phyloP scores from a whole-genome alignment of 108 stramenopile genomes.

The Aureococcus anophagefferens region DNA sequence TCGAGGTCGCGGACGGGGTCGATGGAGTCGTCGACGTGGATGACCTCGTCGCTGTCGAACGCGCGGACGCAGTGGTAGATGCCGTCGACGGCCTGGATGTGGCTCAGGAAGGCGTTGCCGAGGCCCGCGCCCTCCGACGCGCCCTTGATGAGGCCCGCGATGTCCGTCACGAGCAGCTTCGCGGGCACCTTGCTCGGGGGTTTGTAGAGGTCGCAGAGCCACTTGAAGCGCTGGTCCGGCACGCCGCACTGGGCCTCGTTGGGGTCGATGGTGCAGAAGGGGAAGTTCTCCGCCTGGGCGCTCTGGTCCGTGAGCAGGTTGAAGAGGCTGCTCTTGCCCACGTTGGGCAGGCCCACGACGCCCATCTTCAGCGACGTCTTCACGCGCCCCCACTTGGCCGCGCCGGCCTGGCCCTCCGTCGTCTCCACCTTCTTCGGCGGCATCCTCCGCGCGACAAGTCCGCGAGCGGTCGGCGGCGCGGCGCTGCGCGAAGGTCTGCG shows the following conservation, averaged over 20 bases:
- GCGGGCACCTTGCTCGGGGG: constrained; percentile 76
- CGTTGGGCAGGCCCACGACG: constrained; percentile 80
- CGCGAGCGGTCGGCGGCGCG: no score
- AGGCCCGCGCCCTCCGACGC: constrained; percentile 97
- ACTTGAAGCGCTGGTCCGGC: constrained; percentile 95
- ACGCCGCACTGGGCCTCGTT: constrained; percentile 88
- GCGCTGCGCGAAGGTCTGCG: no score
- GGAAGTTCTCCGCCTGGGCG: constrained; percentile 44
- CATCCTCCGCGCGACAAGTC: no score
- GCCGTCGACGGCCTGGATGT: constrained; percentile 95
- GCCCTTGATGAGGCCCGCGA: constrained; percentile 95
- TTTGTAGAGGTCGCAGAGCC: constrained; percentile 75
- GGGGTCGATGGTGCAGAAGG: constrained; percentile 98
- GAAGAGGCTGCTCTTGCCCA: constrained; percentile 84
- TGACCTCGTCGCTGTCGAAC: constrained; percentile 92
- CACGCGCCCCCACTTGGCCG: constrained; percentile 57
- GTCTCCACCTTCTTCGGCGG: no score
- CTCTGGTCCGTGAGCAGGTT: constrained; percentile 80
- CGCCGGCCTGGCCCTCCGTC: no score
- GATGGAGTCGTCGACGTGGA: constrained; percentile 97
- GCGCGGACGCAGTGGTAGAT: constrained; percentile 92
- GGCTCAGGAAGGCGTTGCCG: constrained; percentile 95
- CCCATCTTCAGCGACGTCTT: constrained; percentile 81
- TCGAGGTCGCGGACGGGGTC: constrained; percentile 98
- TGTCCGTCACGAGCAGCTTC: constrained; percentile 89